These are phyloP conservation scores for Amanita exitialis DNA, from an alignment of 768 basidiomycete genomes.

Conservation along the genomic window DNA sequence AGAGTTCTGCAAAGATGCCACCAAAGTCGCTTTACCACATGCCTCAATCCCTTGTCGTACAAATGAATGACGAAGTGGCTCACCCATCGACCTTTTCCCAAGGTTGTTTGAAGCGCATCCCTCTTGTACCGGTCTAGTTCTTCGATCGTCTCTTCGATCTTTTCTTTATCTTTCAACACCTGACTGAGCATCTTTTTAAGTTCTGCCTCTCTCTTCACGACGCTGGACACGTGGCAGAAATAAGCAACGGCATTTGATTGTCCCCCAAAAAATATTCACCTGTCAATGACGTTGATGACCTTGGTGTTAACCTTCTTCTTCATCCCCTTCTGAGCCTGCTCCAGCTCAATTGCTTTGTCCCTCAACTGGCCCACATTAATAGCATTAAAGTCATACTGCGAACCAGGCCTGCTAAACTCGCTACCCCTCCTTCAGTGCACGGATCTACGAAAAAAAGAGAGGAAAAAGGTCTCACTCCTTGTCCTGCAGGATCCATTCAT, in stretches of 20 bases:
- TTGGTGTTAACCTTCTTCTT: slow-evolving; percentile 96
- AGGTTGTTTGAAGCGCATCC: slow-evolving; percentile 85
- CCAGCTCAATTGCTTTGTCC: slow-evolving; percentile 63
- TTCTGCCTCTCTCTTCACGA: slow-evolving; percentile 87
- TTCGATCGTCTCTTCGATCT: slow-evolving; percentile 89
- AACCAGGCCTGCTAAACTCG: slow-evolving; percentile 73
- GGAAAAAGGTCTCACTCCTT: slow-evolving; percentile 50
- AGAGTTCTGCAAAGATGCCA: slow-evolving; percentile 86
- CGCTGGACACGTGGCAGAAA: slow-evolving; percentile 31
- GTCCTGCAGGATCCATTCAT: slow-evolving; percentile 87
- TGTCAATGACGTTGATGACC: slow-evolving; percentile 93
- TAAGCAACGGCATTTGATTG: not conserved
- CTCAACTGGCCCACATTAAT: slow-evolving; percentile 51
- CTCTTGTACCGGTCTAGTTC: slow-evolving; percentile 92
- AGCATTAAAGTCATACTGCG: slow-evolving; percentile 71
- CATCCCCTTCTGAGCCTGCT: slow-evolving; percentile 71
- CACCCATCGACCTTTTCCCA: slow-evolving; percentile 95
- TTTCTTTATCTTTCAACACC: slow-evolving; percentile 86
- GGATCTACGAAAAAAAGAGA: not conserved
- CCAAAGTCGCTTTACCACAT: slow-evolving; percentile 76
- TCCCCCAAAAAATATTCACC: slow-evolving; percentile 35
- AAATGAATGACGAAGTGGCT: slow-evolving; percentile 18
- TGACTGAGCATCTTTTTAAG: slow-evolving; percentile 82
- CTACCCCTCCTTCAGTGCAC: slow-evolving; percentile 25
- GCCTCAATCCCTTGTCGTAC: not conserved